Evolutionary conservation across 805 yeast species (phyloP), one percentile per base, ranked within the genome.

Genomic region (Candida bentonensis): DNA sequence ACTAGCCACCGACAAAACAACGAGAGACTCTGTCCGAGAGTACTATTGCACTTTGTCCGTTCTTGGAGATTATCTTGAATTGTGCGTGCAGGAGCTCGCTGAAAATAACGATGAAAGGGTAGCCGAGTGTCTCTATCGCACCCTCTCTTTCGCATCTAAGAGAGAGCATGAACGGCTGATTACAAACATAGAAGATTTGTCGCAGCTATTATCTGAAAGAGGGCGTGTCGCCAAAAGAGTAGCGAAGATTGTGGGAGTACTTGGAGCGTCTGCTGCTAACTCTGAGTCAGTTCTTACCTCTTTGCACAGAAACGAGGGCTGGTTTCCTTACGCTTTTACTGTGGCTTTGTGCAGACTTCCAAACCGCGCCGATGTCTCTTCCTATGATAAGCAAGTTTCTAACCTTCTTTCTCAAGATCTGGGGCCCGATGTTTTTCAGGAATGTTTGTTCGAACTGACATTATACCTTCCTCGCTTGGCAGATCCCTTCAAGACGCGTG

Each of bases 1-100:
- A 0, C 43, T 83, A 9, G 80, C 75, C 34, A 62, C 72, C 36
- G 94, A 86, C 54, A 67, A 67, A 0, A 55, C 52, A 2, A 83
- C 82, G 1, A 64, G 66, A n/a, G 15, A 40, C 0, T 51, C 58
- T 1, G 48, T 64, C 1, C 49, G 56, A 13, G 40, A 46, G 3
- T 48, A 54, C 20, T 30, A 30, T 15, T 7, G 5, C 5, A 30
- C 11, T 7, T 30, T 30, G 20, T 17, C 36, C 7, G 36, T 30
- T 30, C n/a, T 30, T 11, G 7, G 20, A 9, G 17, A 30, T 13
- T 30, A 9, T 17, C 7, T 11, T 9, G 36, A 5, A 11, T 5
- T n/a, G 7, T 30, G 36, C 17, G 17, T 30, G 7, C 17, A 30
- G 5, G 20, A 30, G 36, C 7, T 25, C 11, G 5, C n/a, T 11